Base-by-base conservation (phyloP, 1,139 yeast species). In the Yamadazyma atmosphaerica region DNA sequence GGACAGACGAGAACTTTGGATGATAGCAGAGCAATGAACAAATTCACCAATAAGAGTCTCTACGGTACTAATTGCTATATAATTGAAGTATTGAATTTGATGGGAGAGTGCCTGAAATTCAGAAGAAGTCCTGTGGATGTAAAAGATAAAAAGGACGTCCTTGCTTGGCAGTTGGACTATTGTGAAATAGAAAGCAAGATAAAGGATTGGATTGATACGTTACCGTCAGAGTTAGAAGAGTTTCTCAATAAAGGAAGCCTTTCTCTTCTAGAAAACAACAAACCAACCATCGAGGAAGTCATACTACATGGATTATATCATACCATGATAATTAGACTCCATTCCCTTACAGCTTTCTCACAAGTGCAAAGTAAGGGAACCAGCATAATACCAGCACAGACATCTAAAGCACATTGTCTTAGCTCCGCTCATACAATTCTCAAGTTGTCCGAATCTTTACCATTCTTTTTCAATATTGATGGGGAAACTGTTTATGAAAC, bases 311-410 rank as follows among this genome's bases (percentile, higher is more conserved):
- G 45, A 4, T 39, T 49, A 12, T 49, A 46, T 35, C 48, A 49
- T 29, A 46, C 50, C 2, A 43, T 49, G 46, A 40, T 46, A 15
- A 48, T 49, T n/a, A 28, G 52, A 23, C 35, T 49, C 10, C 49
- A 49, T 34, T 49, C 53, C 1, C 45, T 52, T 5, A 44, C 51
- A 1, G 53, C 53, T 1, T 49, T 49, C 32, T 45, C 53, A 10
- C 39, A 47, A 30, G 43, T 52, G 6, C 35, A 43, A 27, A 41
- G 39, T 18, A 47, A 42, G 32, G 49, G 46, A 15, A 42, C 40
- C 26, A 39, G 41, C 23, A 38, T 44, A n/a, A 41, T 46, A 3
- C 43, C 51, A 8, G 44, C 49, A 2, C 42, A 40, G 29, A 42
- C 48, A 2, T 49, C 55, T 2, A 47, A 42, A 24, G 24, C 43